Evolutionary conservation across 2,329 filamentous ascomycete species (phyloP).

Genomic region (Exophiala bonariae): DNA sequence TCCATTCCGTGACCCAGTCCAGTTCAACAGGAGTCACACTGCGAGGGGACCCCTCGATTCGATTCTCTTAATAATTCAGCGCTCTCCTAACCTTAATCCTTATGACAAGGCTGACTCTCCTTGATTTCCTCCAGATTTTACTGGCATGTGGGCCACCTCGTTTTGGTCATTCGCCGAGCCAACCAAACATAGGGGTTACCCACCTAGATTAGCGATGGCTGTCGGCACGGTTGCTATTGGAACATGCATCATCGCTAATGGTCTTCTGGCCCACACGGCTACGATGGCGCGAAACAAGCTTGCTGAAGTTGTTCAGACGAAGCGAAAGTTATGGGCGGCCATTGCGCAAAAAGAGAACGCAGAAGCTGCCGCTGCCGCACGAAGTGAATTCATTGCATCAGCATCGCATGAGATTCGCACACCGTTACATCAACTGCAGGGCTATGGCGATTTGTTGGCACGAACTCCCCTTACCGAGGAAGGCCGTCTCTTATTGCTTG

Average conservation of each 20-base stretch:
- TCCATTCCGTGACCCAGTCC: too few species aligned
- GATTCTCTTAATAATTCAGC: too few species aligned
- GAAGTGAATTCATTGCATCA: conserved; percentile 37
- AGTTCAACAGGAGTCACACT: too few species aligned
- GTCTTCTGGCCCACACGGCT: conserved; percentile 35
- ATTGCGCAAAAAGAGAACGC: conserved; percentile 37
- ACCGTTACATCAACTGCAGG: conserved; percentile 38
- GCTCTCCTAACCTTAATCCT: too few species aligned
- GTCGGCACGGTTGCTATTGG: conserved; percentile 34
- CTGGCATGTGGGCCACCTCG: conserved; percentile 33
- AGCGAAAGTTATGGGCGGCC: conserved; percentile 34
- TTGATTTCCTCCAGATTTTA: conserved; percentile 30
- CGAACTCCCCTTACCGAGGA: conserved; percentile 34
- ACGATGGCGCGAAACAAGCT: conserved; percentile 38
- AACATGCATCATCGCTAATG: conserved; percentile 37
- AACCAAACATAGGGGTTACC: conserved; percentile 32
- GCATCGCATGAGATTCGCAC: conserved; percentile 40
- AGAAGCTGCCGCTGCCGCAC: conserved; percentile 33
- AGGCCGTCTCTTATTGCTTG: conserved; percentile 31
- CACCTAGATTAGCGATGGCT: conserved; percentile 32
- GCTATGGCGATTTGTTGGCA: conserved; percentile 36
- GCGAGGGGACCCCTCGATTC: too few species aligned
- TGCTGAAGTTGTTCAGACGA: conserved; percentile 35
- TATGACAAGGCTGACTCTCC: too few species aligned
- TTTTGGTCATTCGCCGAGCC: conserved; percentile 32